Conservation (phyloP, 2,329 filamentous ascomycete species). For the Arthrobotrys conoides region DNA sequence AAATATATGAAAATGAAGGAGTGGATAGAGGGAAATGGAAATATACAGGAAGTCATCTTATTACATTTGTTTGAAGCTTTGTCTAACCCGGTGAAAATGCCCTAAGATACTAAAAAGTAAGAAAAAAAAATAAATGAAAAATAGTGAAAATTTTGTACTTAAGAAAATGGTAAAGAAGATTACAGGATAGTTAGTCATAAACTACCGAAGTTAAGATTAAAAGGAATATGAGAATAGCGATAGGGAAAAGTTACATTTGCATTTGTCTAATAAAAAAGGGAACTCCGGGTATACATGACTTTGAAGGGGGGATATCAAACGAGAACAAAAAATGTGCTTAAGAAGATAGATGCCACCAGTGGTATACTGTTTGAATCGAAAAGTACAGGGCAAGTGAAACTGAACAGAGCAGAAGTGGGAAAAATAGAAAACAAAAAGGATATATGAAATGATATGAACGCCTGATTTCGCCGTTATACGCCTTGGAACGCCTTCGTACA, state of each 20-base stretch:
- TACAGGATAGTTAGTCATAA: conserved; percentile 48
- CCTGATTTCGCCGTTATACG: conserved; percentile 54
- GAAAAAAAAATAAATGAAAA: conserved; percentile 18
- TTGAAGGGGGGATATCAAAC: conserved; percentile 34
- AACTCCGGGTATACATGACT: conserved; percentile 58
- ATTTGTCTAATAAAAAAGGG: conserved; percentile 34
- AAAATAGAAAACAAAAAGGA: conserved; percentile 7
- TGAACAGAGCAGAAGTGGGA: background rate
- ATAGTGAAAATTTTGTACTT: too few species aligned
- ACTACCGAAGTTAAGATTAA: conserved; percentile 32
- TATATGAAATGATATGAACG: conserved; percentile 52
- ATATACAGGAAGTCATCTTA: conserved; percentile 52
- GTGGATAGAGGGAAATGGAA: background rate
- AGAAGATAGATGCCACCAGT: conserved; percentile 42
- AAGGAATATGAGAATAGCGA: conserved; percentile 16
- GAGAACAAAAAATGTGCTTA: conserved; percentile 9
- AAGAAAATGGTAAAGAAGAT: conserved; percentile 20
- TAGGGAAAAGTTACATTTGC: conserved; percentile 26
- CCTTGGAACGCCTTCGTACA: conserved; percentile 47
- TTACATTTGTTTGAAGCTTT: conserved; percentile 51
- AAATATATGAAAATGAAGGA: conserved; percentile 6
- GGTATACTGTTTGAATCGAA: conserved; percentile 45
- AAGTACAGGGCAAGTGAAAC: conserved; percentile 45
- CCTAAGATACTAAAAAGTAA: background rate
- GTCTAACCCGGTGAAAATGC: conserved; percentile 45